These are phyloP conservation scores for Phaseolus lunatus DNA, from an alignment of 306 rosid genomes.

Conservation along the genomic window DNA sequence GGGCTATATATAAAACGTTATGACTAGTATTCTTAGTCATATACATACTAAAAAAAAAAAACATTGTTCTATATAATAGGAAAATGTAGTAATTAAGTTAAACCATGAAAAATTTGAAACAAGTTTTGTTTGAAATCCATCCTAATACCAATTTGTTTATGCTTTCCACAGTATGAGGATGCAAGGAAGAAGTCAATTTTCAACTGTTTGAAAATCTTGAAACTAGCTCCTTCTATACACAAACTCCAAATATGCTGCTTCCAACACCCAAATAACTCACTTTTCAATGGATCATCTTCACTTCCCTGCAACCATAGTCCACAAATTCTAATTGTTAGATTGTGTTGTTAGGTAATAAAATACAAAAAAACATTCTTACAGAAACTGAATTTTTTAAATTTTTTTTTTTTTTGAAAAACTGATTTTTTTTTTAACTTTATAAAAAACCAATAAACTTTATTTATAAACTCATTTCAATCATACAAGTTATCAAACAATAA, in stretches of 20 bases:
- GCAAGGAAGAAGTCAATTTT: background rate
- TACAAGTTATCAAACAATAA: too few relatives aligned
- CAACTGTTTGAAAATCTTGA: constrained; percentile 18
- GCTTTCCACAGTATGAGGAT: background rate
- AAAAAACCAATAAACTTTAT: too few relatives aligned
- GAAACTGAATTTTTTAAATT: too few relatives aligned
- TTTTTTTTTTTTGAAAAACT: too few relatives aligned
- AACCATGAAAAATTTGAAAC: constrained; percentile 24
- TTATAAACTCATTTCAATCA: too few relatives aligned
- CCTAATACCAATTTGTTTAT: constrained; percentile 1
- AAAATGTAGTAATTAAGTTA: constrained; percentile 10
- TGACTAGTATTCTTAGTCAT: background rate
- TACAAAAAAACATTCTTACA: background rate
- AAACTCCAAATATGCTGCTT: constrained; percentile 36
- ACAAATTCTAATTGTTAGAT: background rate
- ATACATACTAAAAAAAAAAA: constrained; percentile 20
- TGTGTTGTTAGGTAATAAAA: background rate
- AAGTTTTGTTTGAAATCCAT: background rate
- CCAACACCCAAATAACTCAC: constrained; percentile 11
- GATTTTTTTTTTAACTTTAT: background rate
- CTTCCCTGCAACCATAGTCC: constrained; percentile 36
- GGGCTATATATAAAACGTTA: too few relatives aligned
- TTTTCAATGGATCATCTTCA: constrained; percentile 7
- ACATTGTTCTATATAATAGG: constrained; percentile 26
- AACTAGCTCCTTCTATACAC: background rate